Conservation (phyloP, 2,329 filamentous ascomycete genomes). For the Aotearoamyces nothofagi region DNA sequence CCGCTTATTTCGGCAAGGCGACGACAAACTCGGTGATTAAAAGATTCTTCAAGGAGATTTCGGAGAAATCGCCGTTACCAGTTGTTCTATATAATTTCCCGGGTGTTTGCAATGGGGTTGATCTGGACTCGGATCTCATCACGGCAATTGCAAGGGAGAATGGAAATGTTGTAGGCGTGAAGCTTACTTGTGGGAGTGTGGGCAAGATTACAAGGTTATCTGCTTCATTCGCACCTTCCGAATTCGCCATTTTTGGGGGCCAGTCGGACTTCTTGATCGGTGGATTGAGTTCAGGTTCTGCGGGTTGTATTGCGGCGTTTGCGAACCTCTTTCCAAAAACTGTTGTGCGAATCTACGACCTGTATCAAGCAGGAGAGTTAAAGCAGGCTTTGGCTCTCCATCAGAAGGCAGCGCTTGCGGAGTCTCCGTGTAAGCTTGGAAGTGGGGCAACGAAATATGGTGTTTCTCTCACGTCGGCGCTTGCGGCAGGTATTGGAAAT, state of each 20-base stretch:
- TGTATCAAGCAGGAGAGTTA: conserved; percentile 30
- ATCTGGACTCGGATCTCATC: conserved; percentile 36
- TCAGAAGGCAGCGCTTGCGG: conserved; percentile 33
- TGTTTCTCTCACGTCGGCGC: conserved; percentile 31
- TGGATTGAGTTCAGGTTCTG: conserved; percentile 33
- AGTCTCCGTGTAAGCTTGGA: conserved; percentile 34
- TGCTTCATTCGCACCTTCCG: conserved; percentile 25
- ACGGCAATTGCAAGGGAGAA: conserved; percentile 28
- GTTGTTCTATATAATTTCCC: conserved; percentile 39
- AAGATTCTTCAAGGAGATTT: conserved; percentile 32
- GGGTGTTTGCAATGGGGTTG: conserved; percentile 35
- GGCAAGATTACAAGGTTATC: conserved; percentile 36
- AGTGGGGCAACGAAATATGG: conserved; percentile 40
- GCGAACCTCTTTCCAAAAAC: conserved; percentile 40
- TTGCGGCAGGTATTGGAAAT: conserved; percentile 31
- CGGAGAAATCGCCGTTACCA: conserved; percentile 24
- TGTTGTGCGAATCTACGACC: conserved; percentile 29
- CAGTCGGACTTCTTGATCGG: conserved; percentile 43
- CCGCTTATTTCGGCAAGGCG: conserved; percentile 34
- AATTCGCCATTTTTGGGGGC: conserved; percentile 41
- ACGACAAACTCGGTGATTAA: conserved; percentile 29
- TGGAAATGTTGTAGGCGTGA: conserved; percentile 37
- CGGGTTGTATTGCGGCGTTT: conserved; percentile 41
- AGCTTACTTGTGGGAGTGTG: conserved; percentile 37
- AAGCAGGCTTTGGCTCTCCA: conserved; percentile 40